Evolutionary conservation across 2,329 filamentous ascomycete species (phyloP).

Genomic region (Elsinoe ampelina): DNA sequence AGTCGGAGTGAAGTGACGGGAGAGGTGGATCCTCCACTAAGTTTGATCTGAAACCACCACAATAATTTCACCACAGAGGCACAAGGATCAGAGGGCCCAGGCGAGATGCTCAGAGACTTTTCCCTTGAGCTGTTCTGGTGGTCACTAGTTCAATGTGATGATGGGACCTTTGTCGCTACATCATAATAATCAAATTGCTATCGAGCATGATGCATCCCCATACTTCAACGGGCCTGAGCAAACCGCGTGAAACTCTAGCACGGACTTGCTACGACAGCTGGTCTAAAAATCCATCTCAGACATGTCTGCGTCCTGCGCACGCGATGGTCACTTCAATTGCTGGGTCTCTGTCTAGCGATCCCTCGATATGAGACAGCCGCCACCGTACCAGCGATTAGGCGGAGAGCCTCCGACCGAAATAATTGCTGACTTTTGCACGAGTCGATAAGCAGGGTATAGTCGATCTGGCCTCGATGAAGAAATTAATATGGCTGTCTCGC

Average conservation of each 20-base stretch:
- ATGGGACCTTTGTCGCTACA: too few relatives aligned
- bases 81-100: background rate
- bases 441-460: background rate
- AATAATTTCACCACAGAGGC: background rate
- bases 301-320: background rate
- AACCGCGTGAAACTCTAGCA: background rate
- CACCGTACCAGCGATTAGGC: conserved; percentile 2
- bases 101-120: background rate
- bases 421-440: background rate
- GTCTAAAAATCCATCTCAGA: background rate
- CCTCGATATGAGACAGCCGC: conserved; percentile 8
- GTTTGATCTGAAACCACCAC: background rate
- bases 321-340: background rate
- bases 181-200: background rate
- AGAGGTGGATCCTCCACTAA: background rate
- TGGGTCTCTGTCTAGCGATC: conserved; percentile 2
- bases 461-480: background rate
- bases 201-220: background rate
- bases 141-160: too few relatives aligned
- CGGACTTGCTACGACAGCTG: background rate
- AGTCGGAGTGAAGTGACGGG: background rate
- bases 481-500: background rate
- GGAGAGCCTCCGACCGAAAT: background rate
- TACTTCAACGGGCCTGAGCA: background rate
- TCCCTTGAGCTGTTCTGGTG: background rate